phyloP scores from a whole-genome alignment of 306 rosid genomes.

The Styphnolobium japonicum region DNA sequence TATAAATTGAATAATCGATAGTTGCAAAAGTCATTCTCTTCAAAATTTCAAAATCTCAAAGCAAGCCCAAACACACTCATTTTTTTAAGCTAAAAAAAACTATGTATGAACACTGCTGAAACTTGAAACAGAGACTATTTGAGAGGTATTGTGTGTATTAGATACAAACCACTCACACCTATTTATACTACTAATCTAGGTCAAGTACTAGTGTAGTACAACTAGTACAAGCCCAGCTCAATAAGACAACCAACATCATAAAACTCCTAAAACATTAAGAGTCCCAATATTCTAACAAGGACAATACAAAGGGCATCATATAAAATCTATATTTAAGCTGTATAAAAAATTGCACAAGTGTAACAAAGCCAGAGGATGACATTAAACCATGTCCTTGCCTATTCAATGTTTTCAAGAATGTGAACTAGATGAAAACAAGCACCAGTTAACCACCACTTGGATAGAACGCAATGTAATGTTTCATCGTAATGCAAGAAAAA shows the following conservation, averaged over 20 bases:
- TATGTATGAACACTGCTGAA: not conserved
- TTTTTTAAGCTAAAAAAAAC: not conserved
- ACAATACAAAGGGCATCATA: not conserved
- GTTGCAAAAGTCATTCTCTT: not conserved
- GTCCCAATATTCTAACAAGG: too few relatives aligned
- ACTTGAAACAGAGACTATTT: not conserved
- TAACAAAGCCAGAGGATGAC: not conserved
- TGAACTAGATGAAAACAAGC: not conserved
- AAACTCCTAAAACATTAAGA: not conserved
- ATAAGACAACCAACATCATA: not conserved
- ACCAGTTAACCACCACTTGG: not conserved
- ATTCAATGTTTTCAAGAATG: conserved; percentile 1
- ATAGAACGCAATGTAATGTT: not conserved
- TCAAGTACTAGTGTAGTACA: not conserved
- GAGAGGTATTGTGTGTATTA: not conserved
- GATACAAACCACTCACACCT: not conserved
- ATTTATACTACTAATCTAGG: not conserved
- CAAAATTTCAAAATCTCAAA: not conserved
- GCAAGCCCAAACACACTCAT: not conserved
- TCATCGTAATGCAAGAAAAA: not conserved
- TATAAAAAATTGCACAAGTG: not conserved
- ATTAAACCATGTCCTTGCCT: not conserved
- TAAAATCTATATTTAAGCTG: not conserved
- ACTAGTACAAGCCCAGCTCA: not conserved
- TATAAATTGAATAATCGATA: not conserved